phyloP scores from a whole-genome alignment of 345 rosid genomes.

The Lepidium sativum region DNA sequence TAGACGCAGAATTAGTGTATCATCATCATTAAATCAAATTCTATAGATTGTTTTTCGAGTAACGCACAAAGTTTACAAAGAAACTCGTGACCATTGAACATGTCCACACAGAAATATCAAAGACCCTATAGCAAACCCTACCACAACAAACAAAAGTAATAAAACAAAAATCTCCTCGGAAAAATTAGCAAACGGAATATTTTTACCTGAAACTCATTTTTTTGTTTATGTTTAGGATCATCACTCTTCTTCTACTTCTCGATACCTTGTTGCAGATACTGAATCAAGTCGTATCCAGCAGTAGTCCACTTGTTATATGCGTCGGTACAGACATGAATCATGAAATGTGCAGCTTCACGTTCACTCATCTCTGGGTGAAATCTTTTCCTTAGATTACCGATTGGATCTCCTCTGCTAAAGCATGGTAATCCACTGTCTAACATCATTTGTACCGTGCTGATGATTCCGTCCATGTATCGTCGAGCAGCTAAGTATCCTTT shows the following conservation, averaged over 20 bases:
- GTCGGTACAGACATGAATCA: conserved; percentile 79
- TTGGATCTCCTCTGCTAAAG: conserved; percentile 95
- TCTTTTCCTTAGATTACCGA: conserved; percentile 93
- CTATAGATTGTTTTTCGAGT: not conserved
- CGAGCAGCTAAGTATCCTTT: conserved; percentile 90
- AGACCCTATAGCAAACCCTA: not conserved
- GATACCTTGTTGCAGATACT: conserved; percentile 93
- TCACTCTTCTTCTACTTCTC: conserved; percentile 45
- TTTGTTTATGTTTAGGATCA: not conserved
- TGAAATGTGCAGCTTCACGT: conserved; percentile 92
- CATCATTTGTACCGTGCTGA: conserved; percentile 77
- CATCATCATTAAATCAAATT: not conserved
- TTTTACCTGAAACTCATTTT: conserved; percentile 2
- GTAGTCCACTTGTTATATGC: conserved; percentile 97
- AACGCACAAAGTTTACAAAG: not conserved
- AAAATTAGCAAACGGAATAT: not conserved
- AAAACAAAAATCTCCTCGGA: not conserved
- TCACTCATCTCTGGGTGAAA: conserved; percentile 95
- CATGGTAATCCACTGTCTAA: conserved; percentile 97
- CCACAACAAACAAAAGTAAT: not conserved
- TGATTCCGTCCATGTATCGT: conserved; percentile 83
- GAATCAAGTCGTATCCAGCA: conserved; percentile 89
- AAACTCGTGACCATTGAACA: not conserved
- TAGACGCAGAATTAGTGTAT: not conserved
- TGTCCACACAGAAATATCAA: not conserved